phyloP scores from a whole-genome alignment of 768 basidiomycete species.

The Calvatia gigantea region DNA sequence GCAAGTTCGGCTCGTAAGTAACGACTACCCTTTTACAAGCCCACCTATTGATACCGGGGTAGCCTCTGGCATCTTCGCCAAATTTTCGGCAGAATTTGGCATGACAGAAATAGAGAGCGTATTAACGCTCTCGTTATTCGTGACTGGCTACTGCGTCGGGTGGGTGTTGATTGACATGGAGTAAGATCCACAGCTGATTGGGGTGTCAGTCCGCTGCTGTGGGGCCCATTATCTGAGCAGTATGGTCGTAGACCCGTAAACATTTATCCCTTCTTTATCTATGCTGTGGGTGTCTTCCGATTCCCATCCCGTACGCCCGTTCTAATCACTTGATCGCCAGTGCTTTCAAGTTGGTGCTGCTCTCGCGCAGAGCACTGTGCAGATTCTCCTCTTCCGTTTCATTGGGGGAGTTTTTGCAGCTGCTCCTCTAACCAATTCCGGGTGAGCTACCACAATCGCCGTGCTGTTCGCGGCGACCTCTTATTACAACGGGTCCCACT shows the following conservation, averaged over 20 bases:
- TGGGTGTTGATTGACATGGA: slow-evolving; percentile 15
- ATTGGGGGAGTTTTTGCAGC: slow-evolving; percentile 69
- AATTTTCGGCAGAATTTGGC: slow-evolving; percentile 42
- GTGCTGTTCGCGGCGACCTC: no score
- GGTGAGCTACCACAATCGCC: slow-evolving; percentile 47
- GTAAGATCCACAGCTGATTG: not conserved
- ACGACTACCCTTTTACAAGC: not conserved
- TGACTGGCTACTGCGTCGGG: slow-evolving; percentile 68
- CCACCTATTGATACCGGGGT: not conserved
- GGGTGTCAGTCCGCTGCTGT: slow-evolving; percentile 41
- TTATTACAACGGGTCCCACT: no score
- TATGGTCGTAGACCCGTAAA: slow-evolving; percentile 62
- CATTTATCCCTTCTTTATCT: slow-evolving; percentile 52
- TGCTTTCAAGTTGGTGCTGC: slow-evolving; percentile 64
- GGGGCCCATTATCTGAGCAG: slow-evolving; percentile 53
- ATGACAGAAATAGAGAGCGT: slow-evolving; percentile 49
- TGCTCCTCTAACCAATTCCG: slow-evolving; percentile 66
- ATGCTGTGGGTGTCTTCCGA: slow-evolving; percentile 35
- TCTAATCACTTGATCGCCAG: slow-evolving; percentile 23
- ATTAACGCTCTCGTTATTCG: slow-evolving; percentile 59
- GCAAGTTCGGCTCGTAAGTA: slow-evolving; percentile 53
- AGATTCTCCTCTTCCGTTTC: slow-evolving; percentile 68
- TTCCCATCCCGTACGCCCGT: not conserved
- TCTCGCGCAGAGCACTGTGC: slow-evolving; percentile 54
- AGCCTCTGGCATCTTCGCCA: slow-evolving; percentile 45